phyloP scores from a whole-genome alignment of 2,329 filamentous ascomycete species.

The Fusarium miscanthi region DNA sequence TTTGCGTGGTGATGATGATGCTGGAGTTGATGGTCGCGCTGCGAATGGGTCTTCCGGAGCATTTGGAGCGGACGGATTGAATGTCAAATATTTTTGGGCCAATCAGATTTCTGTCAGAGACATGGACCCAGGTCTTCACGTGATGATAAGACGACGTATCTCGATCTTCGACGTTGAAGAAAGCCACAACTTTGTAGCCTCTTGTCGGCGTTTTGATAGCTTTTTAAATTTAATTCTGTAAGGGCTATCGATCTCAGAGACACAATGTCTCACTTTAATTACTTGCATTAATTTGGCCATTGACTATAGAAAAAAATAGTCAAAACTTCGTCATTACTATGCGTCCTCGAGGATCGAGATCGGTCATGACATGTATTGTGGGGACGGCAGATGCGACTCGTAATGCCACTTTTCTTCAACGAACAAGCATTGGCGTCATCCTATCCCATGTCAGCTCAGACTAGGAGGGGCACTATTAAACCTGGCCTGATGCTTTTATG shows the following conservation, averaged over 20 bases:
- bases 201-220: background rate
- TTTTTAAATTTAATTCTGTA: background rate
- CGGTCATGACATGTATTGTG: slow-evolving; percentile 29
- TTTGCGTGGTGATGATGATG: slow-evolving; percentile 31
- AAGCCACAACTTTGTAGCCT: slow-evolving; percentile 8
- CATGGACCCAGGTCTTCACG: slow-evolving; percentile 28
- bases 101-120: slow-evolving; percentile 21
- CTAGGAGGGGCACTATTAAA: slow-evolving; percentile 26
- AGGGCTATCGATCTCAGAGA: background rate
- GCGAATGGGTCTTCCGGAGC: slow-evolving; percentile 39
- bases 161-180: slow-evolving; percentile 17
- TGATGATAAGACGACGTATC: slow-evolving; percentile 43
- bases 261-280: background rate
- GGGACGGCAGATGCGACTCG: slow-evolving; percentile 30
- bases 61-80: slow-evolving; percentile 35
- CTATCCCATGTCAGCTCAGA: slow-evolving; percentile 4
- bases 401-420: slow-evolving; percentile 31
- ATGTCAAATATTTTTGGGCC: slow-evolving; percentile 39
- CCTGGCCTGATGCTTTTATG: slow-evolving; percentile 18
- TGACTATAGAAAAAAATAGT: background rate
- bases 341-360: slow-evolving; percentile 2
- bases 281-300: background rate
- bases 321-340: slow-evolving; percentile 22
- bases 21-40: slow-evolving; percentile 37
- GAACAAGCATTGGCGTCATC: slow-evolving; percentile 27